A percentile compares a stretch with the other conserved stretches of the same genome.
Conservation (phyloP, 2,329 filamentous ascomycete genomes). For the Curvularia verruculosa region DNA sequence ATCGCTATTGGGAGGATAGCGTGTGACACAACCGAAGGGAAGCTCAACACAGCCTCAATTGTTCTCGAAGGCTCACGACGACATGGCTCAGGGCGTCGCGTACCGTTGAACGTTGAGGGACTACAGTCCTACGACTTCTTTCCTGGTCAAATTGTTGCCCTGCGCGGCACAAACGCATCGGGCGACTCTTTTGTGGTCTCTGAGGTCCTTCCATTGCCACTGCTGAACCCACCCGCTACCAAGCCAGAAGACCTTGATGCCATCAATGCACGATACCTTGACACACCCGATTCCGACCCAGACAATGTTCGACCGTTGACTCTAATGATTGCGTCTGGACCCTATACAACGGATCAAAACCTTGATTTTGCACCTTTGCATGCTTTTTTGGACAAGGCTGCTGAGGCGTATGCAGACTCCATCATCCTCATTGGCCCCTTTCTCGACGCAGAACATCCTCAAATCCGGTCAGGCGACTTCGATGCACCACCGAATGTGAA, state of each 20-base stretch:
- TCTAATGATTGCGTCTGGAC: constrained; percentile 79
- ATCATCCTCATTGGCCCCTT: constrained; percentile 86
- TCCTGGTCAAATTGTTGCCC: constrained; percentile 89
- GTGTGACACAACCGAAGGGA: constrained; percentile 84
- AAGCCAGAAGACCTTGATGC: constrained; percentile 67
- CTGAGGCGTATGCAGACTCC: constrained; percentile 75
- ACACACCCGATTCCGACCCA: constrained; percentile 62
- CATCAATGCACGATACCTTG: constrained; percentile 72
- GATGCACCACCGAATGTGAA: constrained; percentile 51
- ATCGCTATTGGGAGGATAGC: constrained; percentile 91
- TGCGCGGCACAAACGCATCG: constrained; percentile 84
- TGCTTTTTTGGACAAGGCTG: constrained; percentile 78
- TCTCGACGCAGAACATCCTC: constrained; percentile 87
- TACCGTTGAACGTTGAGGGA: constrained; percentile 77
- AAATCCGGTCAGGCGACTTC: constrained; percentile 67
- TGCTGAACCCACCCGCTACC: constrained; percentile 77
- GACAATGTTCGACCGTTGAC: constrained; percentile 68
- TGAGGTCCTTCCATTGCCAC: constrained; percentile 75
- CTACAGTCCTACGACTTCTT: constrained; percentile 81
- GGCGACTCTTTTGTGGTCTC: constrained; percentile 82
- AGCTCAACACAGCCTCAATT: constrained; percentile 81
- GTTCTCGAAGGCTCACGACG: constrained; percentile 87
- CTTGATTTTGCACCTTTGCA: constrained; percentile 88
- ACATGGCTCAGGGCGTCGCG: constrained; percentile 79
- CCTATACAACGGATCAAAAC: constrained; percentile 91